Percentiles rank a stretch among this genome's conserved stretches.
These are phyloP conservation scores for Trichothecium roseum DNA, from an alignment of 2,329 filamentous ascomycete genomes.

Conservation along the genomic window DNA sequence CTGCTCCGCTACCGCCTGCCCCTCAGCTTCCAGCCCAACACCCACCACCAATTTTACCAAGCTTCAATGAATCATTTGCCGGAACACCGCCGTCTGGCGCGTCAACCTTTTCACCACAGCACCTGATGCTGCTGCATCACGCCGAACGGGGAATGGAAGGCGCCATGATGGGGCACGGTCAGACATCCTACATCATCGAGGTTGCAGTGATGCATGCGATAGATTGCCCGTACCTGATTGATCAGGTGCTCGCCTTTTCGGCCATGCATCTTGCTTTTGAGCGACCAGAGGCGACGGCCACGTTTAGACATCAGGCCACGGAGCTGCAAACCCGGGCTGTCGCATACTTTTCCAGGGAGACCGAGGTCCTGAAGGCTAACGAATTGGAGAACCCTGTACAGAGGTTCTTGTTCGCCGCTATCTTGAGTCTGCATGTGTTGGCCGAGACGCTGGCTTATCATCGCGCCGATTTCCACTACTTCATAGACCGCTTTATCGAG, in stretches of 20 bases:
- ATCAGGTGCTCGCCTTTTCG: conserved; percentile 33
- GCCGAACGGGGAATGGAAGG: conserved; percentile 15
- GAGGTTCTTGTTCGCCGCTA: conserved; percentile 32
- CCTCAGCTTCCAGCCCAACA: conserved; percentile 4
- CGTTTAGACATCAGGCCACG: conserved; percentile 26
- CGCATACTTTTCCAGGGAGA: conserved; percentile 22
- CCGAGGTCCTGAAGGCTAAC: conserved; percentile 11
- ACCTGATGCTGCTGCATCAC: conserved; percentile 29
- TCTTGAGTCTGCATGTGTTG: conserved; percentile 35
- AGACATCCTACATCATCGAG: conserved; percentile 14
- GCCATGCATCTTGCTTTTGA: conserved; percentile 26
- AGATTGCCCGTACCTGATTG: conserved; percentile 32
- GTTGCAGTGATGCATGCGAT: conserved; percentile 21
- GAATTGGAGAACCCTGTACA: conserved; percentile 17
- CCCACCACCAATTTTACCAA: conserved; percentile 2
- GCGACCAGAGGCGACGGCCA: conserved; percentile 8
- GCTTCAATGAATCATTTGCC: conserved; percentile 6
- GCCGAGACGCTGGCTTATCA: conserved; percentile 33
- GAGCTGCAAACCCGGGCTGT: conserved; percentile 34
- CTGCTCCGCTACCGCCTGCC: background rate
- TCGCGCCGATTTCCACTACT: conserved; percentile 23
- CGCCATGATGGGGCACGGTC: conserved; percentile 10
- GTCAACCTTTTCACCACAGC: conserved; percentile 21
- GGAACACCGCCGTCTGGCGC: conserved; percentile 3
- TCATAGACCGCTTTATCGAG: conserved; percentile 29